phyloP scores from a whole-genome alignment of 108 stramenopile species.

The Cyclostephanos tholiformis region DNA sequence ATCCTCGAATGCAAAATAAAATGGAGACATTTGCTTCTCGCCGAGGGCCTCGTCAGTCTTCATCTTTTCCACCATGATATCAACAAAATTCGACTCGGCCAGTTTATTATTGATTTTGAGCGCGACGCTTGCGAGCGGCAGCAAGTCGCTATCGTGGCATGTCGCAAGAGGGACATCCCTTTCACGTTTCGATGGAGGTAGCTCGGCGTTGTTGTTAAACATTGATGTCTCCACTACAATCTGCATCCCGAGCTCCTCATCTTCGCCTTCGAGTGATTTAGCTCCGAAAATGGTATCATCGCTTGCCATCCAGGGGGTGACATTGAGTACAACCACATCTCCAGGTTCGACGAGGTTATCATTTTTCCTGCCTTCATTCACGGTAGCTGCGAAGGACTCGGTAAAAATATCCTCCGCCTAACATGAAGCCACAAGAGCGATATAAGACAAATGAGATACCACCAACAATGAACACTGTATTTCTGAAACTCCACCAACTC shows the following conservation, averaged over 20 bases:
- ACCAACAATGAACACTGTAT: neutral
- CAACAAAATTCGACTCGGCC: slow-evolving; percentile 31
- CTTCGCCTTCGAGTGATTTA: slow-evolving; percentile 18
- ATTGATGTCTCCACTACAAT: slow-evolving; percentile 47
- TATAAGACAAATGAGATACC: neutral
- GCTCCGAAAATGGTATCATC: slow-evolving; percentile 42
- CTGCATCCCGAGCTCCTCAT: slow-evolving; percentile 51
- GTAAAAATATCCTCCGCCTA: slow-evolving; percentile 45
- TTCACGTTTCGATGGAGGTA: slow-evolving; percentile 8
- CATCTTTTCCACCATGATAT: slow-evolving; percentile 27
- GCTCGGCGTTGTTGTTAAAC: slow-evolving; percentile 38
- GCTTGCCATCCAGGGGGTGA: slow-evolving; percentile 46
- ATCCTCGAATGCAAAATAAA: slow-evolving; percentile 32
- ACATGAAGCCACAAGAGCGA: neutral
- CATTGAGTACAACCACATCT: slow-evolving; percentile 42
- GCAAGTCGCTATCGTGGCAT: slow-evolving; percentile 39
- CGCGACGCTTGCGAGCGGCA: slow-evolving; percentile 34
- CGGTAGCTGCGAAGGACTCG: slow-evolving; percentile 29
- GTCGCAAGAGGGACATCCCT: slow-evolving; percentile 24
- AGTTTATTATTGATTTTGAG: slow-evolving; percentile 36
- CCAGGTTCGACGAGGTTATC: slow-evolving; percentile 35
- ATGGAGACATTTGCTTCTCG: slow-evolving; percentile 34
- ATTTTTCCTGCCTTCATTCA: slow-evolving; percentile 23
- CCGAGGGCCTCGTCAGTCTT: slow-evolving; percentile 28
- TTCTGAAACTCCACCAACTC: neutral